Evolutionary conservation across 1,139 yeast species (phyloP).

Genomic region (Pneumocystis carinii): DNA sequence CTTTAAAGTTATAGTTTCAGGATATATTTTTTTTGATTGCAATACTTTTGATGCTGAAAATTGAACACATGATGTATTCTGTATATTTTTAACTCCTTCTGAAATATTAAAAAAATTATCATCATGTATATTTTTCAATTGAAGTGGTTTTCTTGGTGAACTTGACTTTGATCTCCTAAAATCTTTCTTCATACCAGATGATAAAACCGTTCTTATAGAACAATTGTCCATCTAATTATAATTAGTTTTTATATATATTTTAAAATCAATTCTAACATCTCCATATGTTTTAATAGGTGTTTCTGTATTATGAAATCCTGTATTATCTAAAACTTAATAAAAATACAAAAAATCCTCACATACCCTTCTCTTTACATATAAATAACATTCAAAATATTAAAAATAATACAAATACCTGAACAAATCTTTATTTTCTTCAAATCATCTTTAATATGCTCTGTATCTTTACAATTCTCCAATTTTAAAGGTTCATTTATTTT

Average conservation of each 20-base stretch:
- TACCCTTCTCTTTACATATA: neutral
- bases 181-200: neutral
- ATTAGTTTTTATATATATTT: neutral
- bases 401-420: neutral
- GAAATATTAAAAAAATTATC: neutral
- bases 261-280: neutral
- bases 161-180: neutral
- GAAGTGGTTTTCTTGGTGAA: neutral
- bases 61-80: neutral
- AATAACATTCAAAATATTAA: neutral
- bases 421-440: neutral
- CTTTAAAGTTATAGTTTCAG: neutral
- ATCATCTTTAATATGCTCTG: neutral
- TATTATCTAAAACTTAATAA: neutral
- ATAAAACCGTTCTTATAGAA: neutral
- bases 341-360: neutral
- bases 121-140: neutral
- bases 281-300: neutral
- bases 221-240: neutral
- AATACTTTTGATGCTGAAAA: neutral
- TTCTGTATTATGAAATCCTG: neutral
- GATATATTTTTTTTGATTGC: neutral
- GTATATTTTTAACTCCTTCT: neutral
- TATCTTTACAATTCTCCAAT: neutral
- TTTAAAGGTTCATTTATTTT: neutral